A percentile compares a stretch with the other conserved stretches of the same genome.
These are phyloP conservation scores for Lanmaoa pseudosensibilis DNA, from an alignment of 768 basidiomycete genomes.

Conservation along the genomic window DNA sequence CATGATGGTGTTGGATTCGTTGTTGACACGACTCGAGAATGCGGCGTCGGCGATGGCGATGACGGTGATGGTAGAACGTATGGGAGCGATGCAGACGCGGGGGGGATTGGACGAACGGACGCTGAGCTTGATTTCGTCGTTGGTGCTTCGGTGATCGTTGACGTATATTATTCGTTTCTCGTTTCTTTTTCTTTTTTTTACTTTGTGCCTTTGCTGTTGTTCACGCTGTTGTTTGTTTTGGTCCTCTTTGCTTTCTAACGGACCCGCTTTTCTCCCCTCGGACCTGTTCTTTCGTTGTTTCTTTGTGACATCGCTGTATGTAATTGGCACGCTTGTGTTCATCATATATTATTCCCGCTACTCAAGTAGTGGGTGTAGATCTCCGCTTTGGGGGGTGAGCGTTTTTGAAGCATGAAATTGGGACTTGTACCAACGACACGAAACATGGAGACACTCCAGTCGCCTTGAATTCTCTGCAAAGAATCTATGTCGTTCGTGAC, in stretches of 20 bases:
- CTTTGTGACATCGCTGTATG: constrained; percentile 4
- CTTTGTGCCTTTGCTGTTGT: background rate
- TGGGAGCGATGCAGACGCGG: constrained; percentile 37
- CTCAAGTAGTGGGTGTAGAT: too few relatives aligned
- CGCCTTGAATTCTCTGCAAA: too few relatives aligned
- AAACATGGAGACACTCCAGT: too few relatives aligned
- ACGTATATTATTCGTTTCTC: background rate
- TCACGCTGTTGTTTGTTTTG: background rate
- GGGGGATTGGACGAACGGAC: constrained; percentile 50
- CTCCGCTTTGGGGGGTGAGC: too few relatives aligned
- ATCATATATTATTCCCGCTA: too few relatives aligned
- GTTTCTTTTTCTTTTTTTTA: background rate
- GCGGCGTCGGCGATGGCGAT: constrained; percentile 42
- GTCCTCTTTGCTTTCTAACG: background rate
- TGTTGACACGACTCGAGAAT: constrained; percentile 77
- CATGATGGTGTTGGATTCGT: constrained; percentile 70
- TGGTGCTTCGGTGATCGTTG: constrained; percentile 26
- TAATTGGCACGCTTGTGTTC: background rate
- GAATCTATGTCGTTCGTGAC: too few relatives aligned
- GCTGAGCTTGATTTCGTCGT: constrained; percentile 42
- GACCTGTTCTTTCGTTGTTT: background rate
- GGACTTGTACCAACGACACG: too few relatives aligned
- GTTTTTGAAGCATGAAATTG: too few relatives aligned
- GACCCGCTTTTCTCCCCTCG: background rate
- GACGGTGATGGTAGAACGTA: constrained; percentile 9